These are phyloP conservation scores for Sporobolomyces phaffii DNA, from an alignment of 768 basidiomycete species.

Conservation along the genomic window DNA sequence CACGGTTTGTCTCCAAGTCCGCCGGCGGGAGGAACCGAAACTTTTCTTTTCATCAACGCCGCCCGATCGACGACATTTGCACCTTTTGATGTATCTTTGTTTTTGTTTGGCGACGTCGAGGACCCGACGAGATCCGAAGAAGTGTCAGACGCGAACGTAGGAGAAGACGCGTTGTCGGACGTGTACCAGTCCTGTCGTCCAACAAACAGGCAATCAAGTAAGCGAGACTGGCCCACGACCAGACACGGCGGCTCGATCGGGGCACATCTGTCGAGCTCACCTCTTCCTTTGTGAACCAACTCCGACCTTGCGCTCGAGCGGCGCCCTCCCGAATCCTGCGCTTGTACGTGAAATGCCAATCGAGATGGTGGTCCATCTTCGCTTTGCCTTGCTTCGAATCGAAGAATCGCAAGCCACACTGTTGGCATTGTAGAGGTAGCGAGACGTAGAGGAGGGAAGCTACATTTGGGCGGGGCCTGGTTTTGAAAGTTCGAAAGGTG, in stretches of 20 bases:
- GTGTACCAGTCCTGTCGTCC: conserved; percentile 74
- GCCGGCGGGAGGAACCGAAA: conserved; percentile 65
- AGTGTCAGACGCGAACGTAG: conserved; percentile 1
- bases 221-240: background rate
- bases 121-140: background rate
- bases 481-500: background rate
- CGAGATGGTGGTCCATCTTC: conserved; percentile 77
- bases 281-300: conserved; percentile 60
- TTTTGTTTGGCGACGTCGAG: background rate
- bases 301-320: conserved; percentile 78
- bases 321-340: conserved; percentile 55
- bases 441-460: conserved; percentile 66
- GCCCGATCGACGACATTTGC: conserved; percentile 56
- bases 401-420: conserved; percentile 82
- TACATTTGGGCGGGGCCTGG: conserved; percentile 49
- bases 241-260: too few relatives aligned
- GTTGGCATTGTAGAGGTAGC: conserved; percentile 78
- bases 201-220: background rate
- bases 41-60: conserved; percentile 58
- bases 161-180: conserved; percentile 16
- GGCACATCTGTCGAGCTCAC: too few relatives aligned
- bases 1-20: conserved; percentile 67
- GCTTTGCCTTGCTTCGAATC: conserved; percentile 67
- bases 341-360: conserved; percentile 94
- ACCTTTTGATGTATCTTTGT: too few relatives aligned